phyloP scores from a whole-genome alignment of 345 rosid genomes.

The Toxicodendron radicans region DNA sequence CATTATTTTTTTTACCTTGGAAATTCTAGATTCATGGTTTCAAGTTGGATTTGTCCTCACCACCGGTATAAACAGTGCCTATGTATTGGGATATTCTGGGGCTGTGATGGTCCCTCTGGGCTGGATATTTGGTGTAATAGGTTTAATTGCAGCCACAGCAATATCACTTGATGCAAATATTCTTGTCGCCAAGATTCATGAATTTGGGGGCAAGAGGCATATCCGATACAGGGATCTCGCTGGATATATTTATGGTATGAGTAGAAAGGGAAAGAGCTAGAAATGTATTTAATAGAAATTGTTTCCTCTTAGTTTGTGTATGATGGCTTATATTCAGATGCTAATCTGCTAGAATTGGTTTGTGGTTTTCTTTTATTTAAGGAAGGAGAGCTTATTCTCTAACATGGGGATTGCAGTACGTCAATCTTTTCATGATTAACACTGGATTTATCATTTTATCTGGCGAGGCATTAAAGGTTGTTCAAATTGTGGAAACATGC shows the following conservation, averaged over 20 bases:
- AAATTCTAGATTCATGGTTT: conserved; percentile 80
- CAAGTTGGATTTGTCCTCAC: conserved; percentile 85
- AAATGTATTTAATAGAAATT: not conserved
- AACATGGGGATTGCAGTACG: conserved; percentile 76
- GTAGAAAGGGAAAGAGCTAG: not conserved
- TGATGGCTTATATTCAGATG: conserved; percentile 4
- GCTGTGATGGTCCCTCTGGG: conserved; percentile 90
- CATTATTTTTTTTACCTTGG: not conserved
- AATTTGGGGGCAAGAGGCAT: conserved; percentile 84
- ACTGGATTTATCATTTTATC: conserved; percentile 73
- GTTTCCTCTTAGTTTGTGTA: not conserved
- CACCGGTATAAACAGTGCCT: conserved; percentile 86
- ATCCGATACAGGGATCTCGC: conserved; percentile 95
- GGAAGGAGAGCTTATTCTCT: conserved; percentile 63
- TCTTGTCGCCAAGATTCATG: conserved; percentile 86
- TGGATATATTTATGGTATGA: conserved; percentile 68
- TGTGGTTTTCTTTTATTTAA: conserved; percentile 23
- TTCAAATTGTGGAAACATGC: not conserved
- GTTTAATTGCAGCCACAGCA: conserved; percentile 63
- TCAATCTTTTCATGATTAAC: conserved; percentile 83
- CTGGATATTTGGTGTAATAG: conserved; percentile 75
- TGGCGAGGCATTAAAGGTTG: conserved; percentile 82
- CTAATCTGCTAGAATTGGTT: not conserved
- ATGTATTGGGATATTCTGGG: conserved; percentile 88
- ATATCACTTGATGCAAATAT: conserved; percentile 74